A percentile compares a stretch with the other conserved stretches of the same genome.
These are phyloP conservation scores for Paramecium caudatum DNA, from an alignment of 73 alveolate genomes.

Conservation along the genomic window DNA sequence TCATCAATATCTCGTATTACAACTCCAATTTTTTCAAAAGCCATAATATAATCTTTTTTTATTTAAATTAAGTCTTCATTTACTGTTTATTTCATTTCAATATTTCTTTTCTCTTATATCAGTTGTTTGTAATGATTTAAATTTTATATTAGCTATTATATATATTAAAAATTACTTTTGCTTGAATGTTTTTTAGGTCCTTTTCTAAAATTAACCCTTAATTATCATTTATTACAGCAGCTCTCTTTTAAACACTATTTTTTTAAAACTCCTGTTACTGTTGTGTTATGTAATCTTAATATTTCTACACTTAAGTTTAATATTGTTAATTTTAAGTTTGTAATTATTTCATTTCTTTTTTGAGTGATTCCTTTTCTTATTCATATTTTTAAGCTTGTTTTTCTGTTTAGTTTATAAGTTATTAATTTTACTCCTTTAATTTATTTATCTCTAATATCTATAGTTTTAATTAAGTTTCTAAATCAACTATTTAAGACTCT, in stretches of 20 bases:
- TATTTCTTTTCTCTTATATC: neutral
- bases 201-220: slow-evolving; percentile 3
- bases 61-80: slow-evolving; percentile 2
- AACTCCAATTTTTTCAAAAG: slow-evolving; percentile 12
- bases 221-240: slow-evolving; percentile 15
- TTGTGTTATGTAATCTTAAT: neutral
- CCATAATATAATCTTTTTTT: neutral
- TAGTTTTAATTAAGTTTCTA: no score
- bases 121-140: neutral
- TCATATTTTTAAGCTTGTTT: no score
- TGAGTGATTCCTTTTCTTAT: no score
- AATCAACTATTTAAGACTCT: no score
- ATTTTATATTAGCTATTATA: neutral
- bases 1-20: neutral
- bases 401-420: no score
- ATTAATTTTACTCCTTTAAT: no score
- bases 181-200: neutral
- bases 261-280: neutral
- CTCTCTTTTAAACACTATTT: neutral
- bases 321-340: slow-evolving; percentile 6
- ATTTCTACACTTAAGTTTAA: neutral
- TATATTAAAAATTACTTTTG: neutral
- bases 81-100: neutral
- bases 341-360: no score
- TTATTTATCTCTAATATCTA: no score